Percentiles rank a stretch among this genome's conserved stretches.
Conservation (phyloP, 345 rosid species). For the Syzygium aromaticum region DNA sequence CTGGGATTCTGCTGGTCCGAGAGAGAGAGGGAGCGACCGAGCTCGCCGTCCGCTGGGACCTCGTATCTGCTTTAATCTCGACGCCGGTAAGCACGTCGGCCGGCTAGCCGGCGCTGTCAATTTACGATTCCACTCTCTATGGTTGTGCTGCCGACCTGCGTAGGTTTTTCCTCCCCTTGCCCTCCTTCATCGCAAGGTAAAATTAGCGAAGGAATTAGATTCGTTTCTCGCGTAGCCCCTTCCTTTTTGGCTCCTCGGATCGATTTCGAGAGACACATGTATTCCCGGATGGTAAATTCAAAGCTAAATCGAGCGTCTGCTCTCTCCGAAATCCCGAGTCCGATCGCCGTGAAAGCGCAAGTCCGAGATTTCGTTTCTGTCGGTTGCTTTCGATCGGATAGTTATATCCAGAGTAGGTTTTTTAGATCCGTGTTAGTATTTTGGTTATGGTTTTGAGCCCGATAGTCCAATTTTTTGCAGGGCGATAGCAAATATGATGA, state of each 20-base stretch:
- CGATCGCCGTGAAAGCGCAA: not conserved
- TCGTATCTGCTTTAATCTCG: not conserved
- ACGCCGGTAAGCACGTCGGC: not conserved
- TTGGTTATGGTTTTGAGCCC: not conserved
- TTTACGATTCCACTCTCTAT: not conserved
- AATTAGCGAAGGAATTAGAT: not conserved
- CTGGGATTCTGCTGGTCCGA: not conserved
- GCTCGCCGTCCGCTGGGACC: not conserved
- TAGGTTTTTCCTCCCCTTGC: not conserved
- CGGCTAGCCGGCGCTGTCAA: not conserved
- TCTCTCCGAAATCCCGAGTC: not conserved
- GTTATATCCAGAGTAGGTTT: not conserved
- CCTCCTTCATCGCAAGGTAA: not conserved
- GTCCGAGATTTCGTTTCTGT: not conserved
- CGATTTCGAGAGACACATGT: not conserved
- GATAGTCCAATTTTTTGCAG: not conserved
- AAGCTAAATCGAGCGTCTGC: not conserved
- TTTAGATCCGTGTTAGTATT: not conserved
- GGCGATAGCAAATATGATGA: constrained; percentile 39
- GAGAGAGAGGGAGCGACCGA: not conserved
- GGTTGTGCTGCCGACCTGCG: not conserved
- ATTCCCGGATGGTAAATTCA: not conserved
- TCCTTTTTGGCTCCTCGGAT: not conserved
- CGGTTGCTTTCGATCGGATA: not conserved
- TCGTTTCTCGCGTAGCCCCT: not conserved